phyloP scores from a whole-genome alignment of 2,329 filamentous ascomycete genomes.

The Metarhizium guizhouense region DNA sequence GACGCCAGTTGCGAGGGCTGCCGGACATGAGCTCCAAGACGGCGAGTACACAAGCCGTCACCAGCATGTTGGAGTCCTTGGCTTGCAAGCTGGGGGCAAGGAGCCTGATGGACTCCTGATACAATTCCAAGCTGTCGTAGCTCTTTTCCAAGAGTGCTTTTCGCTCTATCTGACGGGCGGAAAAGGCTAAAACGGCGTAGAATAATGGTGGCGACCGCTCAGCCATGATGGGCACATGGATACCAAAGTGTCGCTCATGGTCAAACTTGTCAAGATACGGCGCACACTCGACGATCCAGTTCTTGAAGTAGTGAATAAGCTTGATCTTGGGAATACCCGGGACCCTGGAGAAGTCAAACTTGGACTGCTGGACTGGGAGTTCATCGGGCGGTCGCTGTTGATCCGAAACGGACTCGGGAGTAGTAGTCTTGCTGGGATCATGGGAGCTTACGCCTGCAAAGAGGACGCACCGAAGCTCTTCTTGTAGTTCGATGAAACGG shows the following conservation, averaged over 20 bases:
- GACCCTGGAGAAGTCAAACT: conserved; percentile 17
- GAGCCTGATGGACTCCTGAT: conserved; percentile 40
- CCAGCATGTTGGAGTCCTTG: conserved; percentile 34
- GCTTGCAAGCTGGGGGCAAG: conserved; percentile 32
- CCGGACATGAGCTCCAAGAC: conserved; percentile 40
- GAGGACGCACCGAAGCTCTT: conserved; percentile 32
- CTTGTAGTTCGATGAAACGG: conserved; percentile 33
- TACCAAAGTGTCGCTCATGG: conserved; percentile 39
- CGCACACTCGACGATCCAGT: conserved; percentile 44
- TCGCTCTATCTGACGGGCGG: conserved; percentile 41
- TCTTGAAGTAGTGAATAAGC: conserved; percentile 28
- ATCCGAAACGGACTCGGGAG: conserved; percentile 11
- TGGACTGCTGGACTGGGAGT: conserved; percentile 4
- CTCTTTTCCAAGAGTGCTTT: conserved; percentile 37
- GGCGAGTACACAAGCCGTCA: conserved; percentile 37
- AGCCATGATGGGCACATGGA: conserved; percentile 39
- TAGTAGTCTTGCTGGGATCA: conserved; percentile 18
- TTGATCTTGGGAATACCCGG: conserved; percentile 16
- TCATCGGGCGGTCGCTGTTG: conserved; percentile 1
- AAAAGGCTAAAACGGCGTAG: conserved; percentile 44
- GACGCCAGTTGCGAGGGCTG: conserved; percentile 40
- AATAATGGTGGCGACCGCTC: conserved; percentile 33
- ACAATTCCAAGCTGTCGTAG: conserved; percentile 41
- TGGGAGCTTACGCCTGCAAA: conserved; percentile 23
- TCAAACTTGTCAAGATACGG: conserved; percentile 46